Base-by-base conservation (phyloP, 306 rosid genomes). In the Citrullus amarus region DNA sequence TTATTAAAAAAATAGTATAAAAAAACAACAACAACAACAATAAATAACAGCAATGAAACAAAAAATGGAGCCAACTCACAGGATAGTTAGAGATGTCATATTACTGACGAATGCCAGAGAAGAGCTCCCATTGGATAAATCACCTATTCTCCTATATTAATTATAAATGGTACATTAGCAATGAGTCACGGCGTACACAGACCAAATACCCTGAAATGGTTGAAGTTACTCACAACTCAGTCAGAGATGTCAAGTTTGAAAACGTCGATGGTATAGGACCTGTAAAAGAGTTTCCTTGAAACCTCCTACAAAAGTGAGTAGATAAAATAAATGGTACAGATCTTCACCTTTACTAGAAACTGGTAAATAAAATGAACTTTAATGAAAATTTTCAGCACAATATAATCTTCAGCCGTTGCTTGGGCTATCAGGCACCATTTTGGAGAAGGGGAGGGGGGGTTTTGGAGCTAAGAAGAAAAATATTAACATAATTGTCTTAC, bases 201-300 rank as follows among this genome's bases (percentile, higher is more conserved):
- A 25, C 16, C 22, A 6, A 46, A 51, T 73, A 62, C 59, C 60
- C 68, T 80, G n/a, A 2, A 70, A 65, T 70, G 11, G 77, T 83
- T 34, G 9, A 39, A 56, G 80, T 15, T 30, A 88, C 97, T 90
- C 83, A 93, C 98, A 92, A 54, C 55, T 90, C 89, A 50, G 75
- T 48, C 53, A 93, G 63, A 80, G 93, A 87, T 76, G 90, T 89
- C 88, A 93, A 84, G 81, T 85, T 90, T 60, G 90, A 88, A 79
- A 93, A 84, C 14, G 94, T 78, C 0, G 85, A 71, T 43, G 98
- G 96, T 84, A 91, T 87, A 28, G 90, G 84, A 57, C 96, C 91
- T 80, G 83, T 79, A 30, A 93, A 91, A 75, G 92, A 86, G 87
- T 93, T 93, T 16, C 98, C 98, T 79, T 93, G 88, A 83, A 93